A percentile compares a stretch with the other conserved stretches of the same genome.
Conservation (phyloP, 192 early-diverging fungal genomes). For the Coemansia sp. region DNA sequence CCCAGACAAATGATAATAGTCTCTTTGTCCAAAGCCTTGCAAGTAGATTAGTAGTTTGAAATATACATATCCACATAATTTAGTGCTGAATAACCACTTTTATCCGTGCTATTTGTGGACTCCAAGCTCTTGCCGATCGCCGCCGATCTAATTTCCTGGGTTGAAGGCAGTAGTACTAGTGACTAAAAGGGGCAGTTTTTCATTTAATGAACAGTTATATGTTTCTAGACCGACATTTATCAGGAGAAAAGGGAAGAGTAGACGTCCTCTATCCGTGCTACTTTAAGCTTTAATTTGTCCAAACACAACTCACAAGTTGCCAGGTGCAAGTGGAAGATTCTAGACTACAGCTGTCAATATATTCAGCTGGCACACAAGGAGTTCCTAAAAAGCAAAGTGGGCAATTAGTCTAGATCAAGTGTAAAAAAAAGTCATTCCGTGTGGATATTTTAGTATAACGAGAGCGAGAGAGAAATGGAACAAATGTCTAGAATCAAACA, state of each 20-base stretch:
- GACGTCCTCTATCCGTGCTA: too few species aligned
- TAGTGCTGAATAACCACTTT: too few species aligned
- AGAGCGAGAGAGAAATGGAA: neutral
- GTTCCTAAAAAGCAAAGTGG: neutral
- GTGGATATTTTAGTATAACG: neutral
- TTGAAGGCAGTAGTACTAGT: neutral
- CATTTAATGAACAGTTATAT: neutral
- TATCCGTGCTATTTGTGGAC: too few species aligned
- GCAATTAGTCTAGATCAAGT: neutral
- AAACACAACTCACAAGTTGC: neutral
- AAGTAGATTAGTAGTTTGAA: too few species aligned
- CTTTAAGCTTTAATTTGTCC: neutral
- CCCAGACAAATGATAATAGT: constrained; percentile 2
- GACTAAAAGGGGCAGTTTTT: neutral
- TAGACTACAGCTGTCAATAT: neutral
- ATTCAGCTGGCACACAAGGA: neutral
- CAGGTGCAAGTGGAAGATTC: neutral
- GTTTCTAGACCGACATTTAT: neutral
- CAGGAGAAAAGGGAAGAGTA: too few species aligned
- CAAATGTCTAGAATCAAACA: neutral
- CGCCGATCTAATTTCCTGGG: neutral
- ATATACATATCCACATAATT: too few species aligned
- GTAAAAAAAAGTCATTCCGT: too few species aligned
- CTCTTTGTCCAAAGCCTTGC: neutral
- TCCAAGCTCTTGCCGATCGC: too few species aligned